phyloP scores from a whole-genome alignment of 1,284 basidiomycete species.

The Albatrellus sp. region DNA sequence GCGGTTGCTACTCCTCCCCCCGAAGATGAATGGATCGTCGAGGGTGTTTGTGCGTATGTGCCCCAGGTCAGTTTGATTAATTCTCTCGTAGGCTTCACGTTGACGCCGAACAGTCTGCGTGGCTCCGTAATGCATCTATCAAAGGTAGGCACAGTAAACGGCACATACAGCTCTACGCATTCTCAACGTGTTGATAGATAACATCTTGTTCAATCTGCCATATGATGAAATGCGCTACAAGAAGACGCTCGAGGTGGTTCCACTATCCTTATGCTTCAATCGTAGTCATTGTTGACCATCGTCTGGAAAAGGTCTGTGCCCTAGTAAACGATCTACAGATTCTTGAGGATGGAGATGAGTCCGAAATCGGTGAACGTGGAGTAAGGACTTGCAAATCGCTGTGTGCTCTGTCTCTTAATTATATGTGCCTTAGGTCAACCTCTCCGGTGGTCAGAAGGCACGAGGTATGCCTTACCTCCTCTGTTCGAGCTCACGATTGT shows the following conservation, averaged over 20 bases:
- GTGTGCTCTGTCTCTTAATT: not conserved
- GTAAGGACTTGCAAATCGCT: conserved; percentile 20
- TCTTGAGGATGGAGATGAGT: conserved; percentile 88
- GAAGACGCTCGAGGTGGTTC: conserved; percentile 53
- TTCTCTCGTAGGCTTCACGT: not conserved
- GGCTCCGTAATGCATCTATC: conserved; percentile 89
- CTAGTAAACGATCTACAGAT: conserved; percentile 77
- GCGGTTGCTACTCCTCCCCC: conserved; percentile 24
- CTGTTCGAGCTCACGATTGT: not conserved
- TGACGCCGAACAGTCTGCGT: conserved; percentile 36
- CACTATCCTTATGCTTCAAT: not conserved
- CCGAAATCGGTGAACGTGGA: conserved; percentile 82
- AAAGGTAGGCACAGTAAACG: conserved; percentile 35
- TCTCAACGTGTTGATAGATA: conserved; percentile 37
- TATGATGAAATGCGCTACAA: conserved; percentile 71
- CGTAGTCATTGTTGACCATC: not conserved
- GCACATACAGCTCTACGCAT: not conserved
- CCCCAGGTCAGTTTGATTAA: conserved; percentile 49
- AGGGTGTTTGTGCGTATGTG: conserved; percentile 78
- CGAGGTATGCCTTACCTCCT: conserved; percentile 37
- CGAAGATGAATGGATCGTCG: conserved; percentile 66
- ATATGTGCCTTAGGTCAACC: conserved; percentile 50
- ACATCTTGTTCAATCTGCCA: conserved; percentile 84
- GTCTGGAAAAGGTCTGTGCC: conserved; percentile 30
- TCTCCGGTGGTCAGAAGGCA: conserved; percentile 93